Evolutionary conservation across 139 green algal genomes (phyloP), one percentile per base, ranked within the genome.

Genomic region (Pedinophyceae sp.): DNA sequence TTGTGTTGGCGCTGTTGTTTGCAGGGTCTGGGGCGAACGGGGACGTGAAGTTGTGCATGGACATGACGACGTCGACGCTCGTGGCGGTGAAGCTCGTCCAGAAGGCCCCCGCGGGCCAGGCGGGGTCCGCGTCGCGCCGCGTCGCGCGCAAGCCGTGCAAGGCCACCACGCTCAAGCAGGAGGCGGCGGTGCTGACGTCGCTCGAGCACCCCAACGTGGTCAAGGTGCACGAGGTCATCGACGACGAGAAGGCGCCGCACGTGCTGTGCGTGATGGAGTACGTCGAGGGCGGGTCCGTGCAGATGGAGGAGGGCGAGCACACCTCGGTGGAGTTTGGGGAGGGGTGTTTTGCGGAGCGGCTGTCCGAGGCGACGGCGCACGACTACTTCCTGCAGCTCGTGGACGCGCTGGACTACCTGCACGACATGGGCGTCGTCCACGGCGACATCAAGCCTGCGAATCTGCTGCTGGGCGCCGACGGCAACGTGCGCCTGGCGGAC

Each of bases 381-480:
- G 34, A 19, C 34, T 43, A 43, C 34, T 43, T 43, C 34, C 34
- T 7, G 34, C 34, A 43, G 34, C 34, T 43, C 34, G 10, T 43
- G 10, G 10, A 43, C 10, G 34, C 34, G 10, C 10, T 52, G 47
- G 24, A 52, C 24, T 52, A 34, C 47, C 25, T 52, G 47, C 47
- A 52, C 25, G 47, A 18, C 10, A 34, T 18, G 10, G 10, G 15
- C 24, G 47, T 52, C 24, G 25, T 52, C 10, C 47, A 52, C 15
- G 25, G 24, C 7, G 47, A 52, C 25, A 29, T 52, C 24, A 52
- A 52, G 47, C 47, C 47, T 10, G 47, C 10, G 10, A 52, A 52
- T 15, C 47, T 52, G 10, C 10, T 52, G 10, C 47, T 52, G 24
- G 10, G 10, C 24, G 7, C 24, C 24, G 7, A 10, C 10, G 47